phyloP scores from a whole-genome alignment of 805 yeast species.

The Sungouiozyma intestinalis region DNA sequence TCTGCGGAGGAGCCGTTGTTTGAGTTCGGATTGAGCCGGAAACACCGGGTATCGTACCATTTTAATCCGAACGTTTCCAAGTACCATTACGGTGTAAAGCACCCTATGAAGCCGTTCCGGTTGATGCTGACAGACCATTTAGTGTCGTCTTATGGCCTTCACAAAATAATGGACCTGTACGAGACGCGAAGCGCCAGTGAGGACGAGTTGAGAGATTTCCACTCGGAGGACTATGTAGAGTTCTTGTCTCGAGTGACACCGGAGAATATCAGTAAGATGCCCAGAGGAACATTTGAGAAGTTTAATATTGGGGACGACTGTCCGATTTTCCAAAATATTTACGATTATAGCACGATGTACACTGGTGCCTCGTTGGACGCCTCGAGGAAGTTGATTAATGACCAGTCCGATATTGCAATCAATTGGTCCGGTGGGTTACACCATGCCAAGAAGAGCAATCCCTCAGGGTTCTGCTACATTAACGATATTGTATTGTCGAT shows the following conservation, averaged over 20 bases:
- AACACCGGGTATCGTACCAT: slow-evolving; percentile 73
- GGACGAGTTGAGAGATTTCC: slow-evolving; percentile 73
- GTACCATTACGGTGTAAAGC: slow-evolving; percentile 85
- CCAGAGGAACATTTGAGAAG: slow-evolving; percentile 38
- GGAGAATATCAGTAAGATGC: slow-evolving; percentile 48
- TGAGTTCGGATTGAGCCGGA: slow-evolving; percentile 39
- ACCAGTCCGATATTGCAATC: slow-evolving; percentile 83
- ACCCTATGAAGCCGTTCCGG: slow-evolving; percentile 98
- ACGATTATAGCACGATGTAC: slow-evolving; percentile 64
- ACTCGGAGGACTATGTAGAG: slow-evolving; percentile 75
- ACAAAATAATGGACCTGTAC: slow-evolving; percentile 84
- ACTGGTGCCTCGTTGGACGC: slow-evolving; percentile 92
- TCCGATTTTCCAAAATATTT: slow-evolving; percentile 72
- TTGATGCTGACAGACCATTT: slow-evolving; percentile 89
- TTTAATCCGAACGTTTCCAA: slow-evolving; percentile 70
- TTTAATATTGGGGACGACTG: slow-evolving; percentile 96
- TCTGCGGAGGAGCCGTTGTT: slow-evolving; percentile 37
- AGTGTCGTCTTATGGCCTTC: slow-evolving; percentile 72
- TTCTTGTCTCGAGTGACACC: slow-evolving; percentile 72
- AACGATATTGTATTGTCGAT: slow-evolving; percentile 85
- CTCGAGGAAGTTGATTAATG: slow-evolving; percentile 67
- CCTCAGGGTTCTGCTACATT: slow-evolving; percentile 84
- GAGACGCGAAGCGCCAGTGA: slow-evolving; percentile 73
- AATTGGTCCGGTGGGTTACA: slow-evolving; percentile 92
- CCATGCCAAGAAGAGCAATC: slow-evolving; percentile 85